These are phyloP conservation scores for Phialophora expanda DNA, from an alignment of 2,329 filamentous ascomycete genomes.

Conservation along the genomic window DNA sequence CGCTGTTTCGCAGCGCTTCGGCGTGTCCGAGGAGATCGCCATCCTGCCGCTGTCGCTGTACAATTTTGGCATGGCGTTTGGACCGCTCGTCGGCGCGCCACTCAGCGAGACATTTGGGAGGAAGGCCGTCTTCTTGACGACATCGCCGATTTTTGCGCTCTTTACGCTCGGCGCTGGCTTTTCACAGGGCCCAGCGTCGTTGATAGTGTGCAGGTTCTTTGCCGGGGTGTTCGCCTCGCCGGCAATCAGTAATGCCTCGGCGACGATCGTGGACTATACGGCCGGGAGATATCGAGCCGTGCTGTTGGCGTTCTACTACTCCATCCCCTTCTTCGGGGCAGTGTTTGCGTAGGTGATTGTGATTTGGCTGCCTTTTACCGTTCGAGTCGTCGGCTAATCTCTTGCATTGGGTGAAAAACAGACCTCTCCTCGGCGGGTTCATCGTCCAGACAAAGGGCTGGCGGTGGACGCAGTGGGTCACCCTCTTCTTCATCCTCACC, in stretches of 20 bases:
- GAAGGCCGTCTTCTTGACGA: conserved; percentile 45
- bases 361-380: neutral
- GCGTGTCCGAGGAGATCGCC: conserved; percentile 39
- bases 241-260: conserved; percentile 39
- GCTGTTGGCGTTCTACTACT: conserved; percentile 37
- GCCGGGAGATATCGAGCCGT: conserved; percentile 34
- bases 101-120: conserved; percentile 47
- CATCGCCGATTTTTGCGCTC: conserved; percentile 45
- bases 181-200: conserved; percentile 32
- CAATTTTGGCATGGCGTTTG: conserved; percentile 46
- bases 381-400: neutral
- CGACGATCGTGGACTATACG: conserved; percentile 40
- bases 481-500: conserved; percentile 41
- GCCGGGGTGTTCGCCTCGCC: conserved; percentile 40
- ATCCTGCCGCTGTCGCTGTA: conserved; percentile 47
- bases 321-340: conserved; percentile 37
- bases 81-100: conserved; percentile 46
- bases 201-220: conserved; percentile 40
- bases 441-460: conserved; percentile 61
- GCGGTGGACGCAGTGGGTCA: conserved; percentile 46
- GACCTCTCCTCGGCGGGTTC: conserved; percentile 60
- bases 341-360: conserved; percentile 31
- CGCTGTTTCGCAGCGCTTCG: conserved; percentile 59
- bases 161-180: conserved; percentile 42
- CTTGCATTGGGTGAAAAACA: conserved; percentile 12